Evolutionary conservation across 179 eudicot genomes (phyloP), one percentile per base, ranked within the genome.

Genomic region (Beta lomatogona): DNA sequence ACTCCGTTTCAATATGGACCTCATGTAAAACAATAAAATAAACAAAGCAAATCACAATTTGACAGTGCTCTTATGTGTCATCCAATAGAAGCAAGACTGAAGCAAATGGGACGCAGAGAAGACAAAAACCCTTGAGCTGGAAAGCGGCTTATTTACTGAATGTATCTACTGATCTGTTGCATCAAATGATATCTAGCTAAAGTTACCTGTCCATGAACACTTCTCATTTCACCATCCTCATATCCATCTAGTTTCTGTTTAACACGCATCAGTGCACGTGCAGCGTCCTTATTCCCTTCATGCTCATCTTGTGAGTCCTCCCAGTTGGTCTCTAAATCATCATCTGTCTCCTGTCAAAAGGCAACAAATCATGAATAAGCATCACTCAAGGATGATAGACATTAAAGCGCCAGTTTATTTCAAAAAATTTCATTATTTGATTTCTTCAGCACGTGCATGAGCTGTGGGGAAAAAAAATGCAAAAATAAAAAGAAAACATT

Each of bases 141-240:
- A 44, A n/a, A 44, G 52, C 7, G 48, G 6, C 41, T 36, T 36
- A 36, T 15, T 19, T 48, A 41, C 18, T 14, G 58, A 4, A 21
- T 16, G 64, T 7, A 81, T 18, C 14, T 12, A 70, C 19, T 76
- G 6, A 63, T 58, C 58, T n/a, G 15, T 41, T 12, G 14, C 16
- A 36, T 12, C 53, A 25, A 15, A 22, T 9, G 21, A 58, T 25
- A 15, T 31, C 36, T 10, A n/a, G 41, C 58, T 31, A 80, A 61
- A 84, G 57, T 86, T 86, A 94, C 98, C 97, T 96, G 99, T 36
- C 99, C 99, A 84, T 93, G 97, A 25, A 87, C 89, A 82, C 99
- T 96, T 88, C 97, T 91, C 97, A 94, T 91, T 90, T 96, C 98
- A 82, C 99, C 98, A 85, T 96, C 97, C 91, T 96, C 99, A 81